Base-by-base conservation (phyloP, 2,329 filamentous ascomycete species). In the Talaromyces marneffei region DNA sequence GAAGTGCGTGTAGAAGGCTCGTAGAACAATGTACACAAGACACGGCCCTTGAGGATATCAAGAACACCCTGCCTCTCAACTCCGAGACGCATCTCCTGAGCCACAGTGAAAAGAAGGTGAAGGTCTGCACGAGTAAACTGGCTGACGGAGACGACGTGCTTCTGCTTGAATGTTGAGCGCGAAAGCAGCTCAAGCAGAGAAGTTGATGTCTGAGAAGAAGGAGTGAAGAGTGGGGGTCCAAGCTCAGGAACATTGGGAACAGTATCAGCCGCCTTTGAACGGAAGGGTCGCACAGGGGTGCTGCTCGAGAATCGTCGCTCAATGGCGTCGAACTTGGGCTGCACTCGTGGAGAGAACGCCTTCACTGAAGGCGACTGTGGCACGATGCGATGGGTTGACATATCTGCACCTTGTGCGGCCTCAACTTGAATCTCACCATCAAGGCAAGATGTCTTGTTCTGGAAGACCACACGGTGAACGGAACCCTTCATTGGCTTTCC, bases 1-100 rank as follows among this genome's bases (percentile, higher is more conserved):
- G 93, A 97, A 4, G 94, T 99, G 59, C 94, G 86, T 2, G 94
- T 99, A 0, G 93, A 97, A 1, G 94, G 94, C 82, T 99, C 94
- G 77, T 92, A 99, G 84, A 99, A 99, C 80, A 99, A 86, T 2
- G 91, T 94, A 78, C 89, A 91, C 39, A 99, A 83, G 12, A 99
- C 85, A 50, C 90, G 87, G 29, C 92, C 92, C 69, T 89, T 90
- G 64, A 99, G 85, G 61, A 96, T 83, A 70, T 94, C 88, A 56
- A 99, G 82, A 31, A 94, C 89, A 63, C 94, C 94, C 70, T 96
- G 89, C 55, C 92, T 88, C 78, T 97, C 91, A 31, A 97, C 94
- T 59, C 92, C 92, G 18, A 96, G 85, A 31, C 93, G 90, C 92
- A 99, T 97, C 79, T 99, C 94, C 75, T 96, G 91, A 1, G 94